phyloP scores from a whole-genome alignment of 2,329 filamentous ascomycete species.

The Geosmithia flava region DNA sequence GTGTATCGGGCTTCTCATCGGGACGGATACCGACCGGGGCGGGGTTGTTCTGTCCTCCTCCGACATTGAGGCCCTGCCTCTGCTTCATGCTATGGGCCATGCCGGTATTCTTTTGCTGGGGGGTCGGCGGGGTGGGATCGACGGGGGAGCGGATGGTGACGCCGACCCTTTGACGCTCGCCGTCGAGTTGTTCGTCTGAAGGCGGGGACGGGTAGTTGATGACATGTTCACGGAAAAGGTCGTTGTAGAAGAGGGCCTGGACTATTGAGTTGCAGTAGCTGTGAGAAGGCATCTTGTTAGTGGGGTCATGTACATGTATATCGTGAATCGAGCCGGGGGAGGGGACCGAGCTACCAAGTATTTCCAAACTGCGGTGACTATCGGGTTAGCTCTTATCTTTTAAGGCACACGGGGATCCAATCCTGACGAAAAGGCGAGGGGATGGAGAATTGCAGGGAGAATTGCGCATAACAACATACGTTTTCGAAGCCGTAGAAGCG shows the following conservation, averaged over 20 bases:
- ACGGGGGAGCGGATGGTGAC: constrained; percentile 47
- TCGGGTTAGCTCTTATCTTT: neutral
- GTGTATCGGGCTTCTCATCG: constrained; percentile 88
- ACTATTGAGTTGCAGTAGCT: constrained; percentile 99
- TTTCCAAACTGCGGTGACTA: constrained; percentile 68
- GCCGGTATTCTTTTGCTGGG: constrained; percentile 31
- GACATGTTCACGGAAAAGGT: constrained; percentile 85
- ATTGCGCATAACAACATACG: constrained; percentile 41
- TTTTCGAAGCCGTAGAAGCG: constrained; percentile 99
- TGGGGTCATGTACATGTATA: constrained; percentile 3
- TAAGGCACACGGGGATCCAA: neutral
- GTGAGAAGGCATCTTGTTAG: constrained; percentile 10
- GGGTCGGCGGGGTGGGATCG: constrained; percentile 24
- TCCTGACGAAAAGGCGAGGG: constrained; percentile 1
- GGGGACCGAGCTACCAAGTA: constrained; percentile 63
- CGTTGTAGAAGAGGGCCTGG: constrained; percentile 92
- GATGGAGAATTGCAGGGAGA: constrained; percentile 1
- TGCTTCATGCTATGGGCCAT: constrained; percentile 44
- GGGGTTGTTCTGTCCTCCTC: constrained; percentile 32
- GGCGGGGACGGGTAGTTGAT: constrained; percentile 75
- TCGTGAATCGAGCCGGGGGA: constrained; percentile 8
- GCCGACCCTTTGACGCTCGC: constrained; percentile 36
- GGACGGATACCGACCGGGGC: constrained; percentile 48
- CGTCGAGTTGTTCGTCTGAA: constrained; percentile 57
- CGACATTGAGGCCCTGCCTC: constrained; percentile 34